Percentiles rank a stretch among this genome's conserved stretches.
Conservation (phyloP, 495 filamentous ascomycete species). For the Penicillium diatomitis region DNA sequence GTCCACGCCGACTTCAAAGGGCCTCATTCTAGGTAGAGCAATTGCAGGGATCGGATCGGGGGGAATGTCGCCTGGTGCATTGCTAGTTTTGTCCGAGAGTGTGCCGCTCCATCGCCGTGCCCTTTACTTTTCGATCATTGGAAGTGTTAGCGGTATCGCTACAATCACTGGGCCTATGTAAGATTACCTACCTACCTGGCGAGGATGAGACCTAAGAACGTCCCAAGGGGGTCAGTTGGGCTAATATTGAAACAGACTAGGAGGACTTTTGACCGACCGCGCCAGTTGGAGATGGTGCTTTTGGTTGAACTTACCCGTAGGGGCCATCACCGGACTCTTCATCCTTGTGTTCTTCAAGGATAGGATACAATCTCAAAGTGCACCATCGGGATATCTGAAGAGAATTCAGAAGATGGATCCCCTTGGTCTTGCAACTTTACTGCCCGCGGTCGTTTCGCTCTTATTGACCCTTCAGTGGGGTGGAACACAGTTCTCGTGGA, state of each 20-base stretch:
- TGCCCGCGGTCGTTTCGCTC: slow-evolving; percentile 63
- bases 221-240: no score
- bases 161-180: slow-evolving; percentile 63
- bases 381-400: slow-evolving; percentile 26
- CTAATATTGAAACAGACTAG: slow-evolving; percentile 13
- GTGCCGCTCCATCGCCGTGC: slow-evolving; percentile 66
- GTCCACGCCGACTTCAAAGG: slow-evolving; percentile 60
- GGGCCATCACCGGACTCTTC: slow-evolving; percentile 51
- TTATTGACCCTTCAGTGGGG: slow-evolving; percentile 82
- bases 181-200: neutral
- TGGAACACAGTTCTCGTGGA: slow-evolving; percentile 61
- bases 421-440: slow-evolving; percentile 53
- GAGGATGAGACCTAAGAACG: neutral
- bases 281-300: slow-evolving; percentile 55
- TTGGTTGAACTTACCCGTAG: slow-evolving; percentile 59
- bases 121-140: slow-evolving; percentile 65
- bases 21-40: slow-evolving; percentile 76
- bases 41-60: slow-evolving; percentile 75
- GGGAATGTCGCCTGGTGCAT: slow-evolving; percentile 71
- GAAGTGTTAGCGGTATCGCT: slow-evolving; percentile 70
- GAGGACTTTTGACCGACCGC: slow-evolving; percentile 53
- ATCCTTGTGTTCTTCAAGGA: slow-evolving; percentile 53
- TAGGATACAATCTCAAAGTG: slow-evolving; percentile 31
- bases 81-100: slow-evolving; percentile 71
- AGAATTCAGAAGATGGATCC: slow-evolving; percentile 57